Conservation (phyloP, 257 asterid species). For the Henckelia pumila region DNA sequence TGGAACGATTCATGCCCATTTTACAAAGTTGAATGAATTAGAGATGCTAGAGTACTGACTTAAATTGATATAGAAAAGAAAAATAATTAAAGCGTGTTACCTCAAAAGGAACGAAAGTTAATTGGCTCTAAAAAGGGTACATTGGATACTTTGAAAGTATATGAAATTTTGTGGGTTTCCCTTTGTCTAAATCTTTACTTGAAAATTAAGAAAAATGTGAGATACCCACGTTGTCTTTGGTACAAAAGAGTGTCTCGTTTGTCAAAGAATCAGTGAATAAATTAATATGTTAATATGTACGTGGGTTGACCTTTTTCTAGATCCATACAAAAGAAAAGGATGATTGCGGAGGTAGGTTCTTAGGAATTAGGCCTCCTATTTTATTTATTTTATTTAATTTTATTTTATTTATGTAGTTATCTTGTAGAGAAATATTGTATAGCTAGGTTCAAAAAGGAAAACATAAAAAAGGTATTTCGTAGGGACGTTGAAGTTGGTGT, state of each 20-base stretch:
- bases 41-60: background rate
- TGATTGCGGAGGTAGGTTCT: constrained; percentile 25
- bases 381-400: constrained; percentile 27
- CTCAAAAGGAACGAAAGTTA: constrained; percentile 61
- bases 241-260: constrained; percentile 56
- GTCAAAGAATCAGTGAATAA: constrained; percentile 66
- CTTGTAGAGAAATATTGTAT: no score
- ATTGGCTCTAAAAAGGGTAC: constrained; percentile 40
- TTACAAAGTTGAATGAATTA: background rate
- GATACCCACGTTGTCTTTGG: constrained; percentile 75
- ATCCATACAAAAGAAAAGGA: constrained; percentile 38
- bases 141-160: constrained; percentile 66
- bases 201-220: constrained; percentile 22
- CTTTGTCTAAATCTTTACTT: constrained; percentile 47
- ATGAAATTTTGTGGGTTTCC: constrained; percentile 54
- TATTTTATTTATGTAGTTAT: no score
- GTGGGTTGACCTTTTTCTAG: constrained; percentile 42
- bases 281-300: background rate
- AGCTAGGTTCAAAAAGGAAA: no score
- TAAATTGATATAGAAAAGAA: background rate
- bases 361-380: constrained; percentile 29
- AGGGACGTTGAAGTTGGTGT: no score
- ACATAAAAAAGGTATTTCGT: no score
- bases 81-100: constrained; percentile 25
- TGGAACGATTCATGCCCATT: no score